phyloP scores from a whole-genome alignment of 768 basidiomycete species.

The Boletus barrowsii region DNA sequence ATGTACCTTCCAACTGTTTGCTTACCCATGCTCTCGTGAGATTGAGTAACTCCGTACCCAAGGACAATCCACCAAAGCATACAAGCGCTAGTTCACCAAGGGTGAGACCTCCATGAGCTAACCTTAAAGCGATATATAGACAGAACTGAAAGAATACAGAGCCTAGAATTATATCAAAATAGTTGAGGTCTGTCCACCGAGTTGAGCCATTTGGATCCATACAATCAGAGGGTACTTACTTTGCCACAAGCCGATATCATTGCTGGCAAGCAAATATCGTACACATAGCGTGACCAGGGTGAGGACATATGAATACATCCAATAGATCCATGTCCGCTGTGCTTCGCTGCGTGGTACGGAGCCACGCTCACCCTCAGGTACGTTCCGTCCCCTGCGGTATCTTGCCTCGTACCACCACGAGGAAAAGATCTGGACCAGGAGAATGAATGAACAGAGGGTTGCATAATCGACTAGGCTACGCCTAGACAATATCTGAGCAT shows the following conservation, averaged over 20 bases:
- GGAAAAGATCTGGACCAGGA: slow-evolving; percentile 75
- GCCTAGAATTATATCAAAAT: slow-evolving; percentile 68
- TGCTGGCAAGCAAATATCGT: slow-evolving; percentile 42
- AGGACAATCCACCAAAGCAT: slow-evolving; percentile 80
- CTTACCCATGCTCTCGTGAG: slow-evolving; percentile 79
- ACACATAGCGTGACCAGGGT: slow-evolving; percentile 48
- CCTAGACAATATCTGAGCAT: slow-evolving; percentile 64
- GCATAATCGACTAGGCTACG: slow-evolving; percentile 75
- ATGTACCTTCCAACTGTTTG: neutral
- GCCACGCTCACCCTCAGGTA: slow-evolving; percentile 64
- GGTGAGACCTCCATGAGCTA: slow-evolving; percentile 94
- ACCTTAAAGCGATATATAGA: slow-evolving; percentile 81
- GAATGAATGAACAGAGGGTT: slow-evolving; percentile 74
- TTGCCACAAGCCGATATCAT: slow-evolving; percentile 61
- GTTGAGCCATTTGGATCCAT: neutral
- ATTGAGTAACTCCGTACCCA: slow-evolving; percentile 84
- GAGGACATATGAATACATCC: slow-evolving; percentile 57
- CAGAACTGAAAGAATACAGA: slow-evolving; percentile 89
- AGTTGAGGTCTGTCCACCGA: slow-evolving; percentile 59
- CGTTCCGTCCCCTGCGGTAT: slow-evolving; percentile 37
- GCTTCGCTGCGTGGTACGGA: slow-evolving; percentile 77
- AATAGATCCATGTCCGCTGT: slow-evolving; percentile 58
- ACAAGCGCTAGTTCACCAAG: slow-evolving; percentile 91
- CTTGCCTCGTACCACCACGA: slow-evolving; percentile 73
- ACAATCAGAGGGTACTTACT: slow-evolving; percentile 43